Conservation (phyloP, 164 flowering plant species). For the Cinnamomum micranthum region DNA sequence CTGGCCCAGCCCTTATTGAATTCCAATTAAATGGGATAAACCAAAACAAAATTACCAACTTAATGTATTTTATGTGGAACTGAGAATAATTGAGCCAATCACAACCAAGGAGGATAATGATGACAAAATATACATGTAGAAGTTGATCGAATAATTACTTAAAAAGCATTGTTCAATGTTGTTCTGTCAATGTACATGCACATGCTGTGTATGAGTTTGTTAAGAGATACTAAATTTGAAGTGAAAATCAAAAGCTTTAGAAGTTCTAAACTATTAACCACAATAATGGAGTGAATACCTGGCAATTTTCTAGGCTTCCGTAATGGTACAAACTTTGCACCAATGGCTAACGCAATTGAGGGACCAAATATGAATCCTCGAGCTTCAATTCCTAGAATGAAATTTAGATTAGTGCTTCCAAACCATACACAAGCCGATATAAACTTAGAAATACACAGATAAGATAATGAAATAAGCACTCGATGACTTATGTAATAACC, state of each 20-base stretch:
- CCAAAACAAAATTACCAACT: neutral
- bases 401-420: neutral
- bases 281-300: constrained; percentile 34
- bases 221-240: no score
- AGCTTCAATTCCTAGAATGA: constrained; percentile 76
- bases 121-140: neutral
- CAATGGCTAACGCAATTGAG: constrained; percentile 85
- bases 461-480: no score
- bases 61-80: neutral
- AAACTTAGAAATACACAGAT: neutral
- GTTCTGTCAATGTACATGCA: no score
- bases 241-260: neutral
- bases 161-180: neutral
- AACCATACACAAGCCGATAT: neutral
- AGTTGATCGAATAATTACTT: neutral
- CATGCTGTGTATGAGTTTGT: neutral
- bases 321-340: constrained; percentile 90
- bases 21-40: no score
- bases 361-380: constrained; percentile 98
- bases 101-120: neutral
- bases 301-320: constrained; percentile 87
- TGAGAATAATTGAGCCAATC: neutral
- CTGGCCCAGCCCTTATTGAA: no score
- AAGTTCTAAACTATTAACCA: neutral
- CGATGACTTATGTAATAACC: no score